A percentile compares a stretch with the other conserved stretches of the same genome.
These are phyloP conservation scores for Uronychia setigera DNA, from an alignment of 73 alveolate species.

Conservation along the genomic window DNA sequence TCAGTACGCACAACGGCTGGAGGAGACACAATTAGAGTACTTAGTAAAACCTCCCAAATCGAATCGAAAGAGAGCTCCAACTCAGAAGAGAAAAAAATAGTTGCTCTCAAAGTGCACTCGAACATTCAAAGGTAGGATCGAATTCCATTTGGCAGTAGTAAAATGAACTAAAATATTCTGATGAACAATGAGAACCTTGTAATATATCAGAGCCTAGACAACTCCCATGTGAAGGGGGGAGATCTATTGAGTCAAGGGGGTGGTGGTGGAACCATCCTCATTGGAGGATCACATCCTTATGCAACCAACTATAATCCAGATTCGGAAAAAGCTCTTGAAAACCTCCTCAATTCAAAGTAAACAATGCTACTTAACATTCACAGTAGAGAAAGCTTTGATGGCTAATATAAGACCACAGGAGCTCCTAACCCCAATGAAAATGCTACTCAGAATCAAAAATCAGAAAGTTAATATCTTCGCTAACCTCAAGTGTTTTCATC, in stretches of 20 bases:
- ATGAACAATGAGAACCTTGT: neutral
- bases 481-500: too few relatives aligned
- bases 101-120: neutral
- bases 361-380: neutral
- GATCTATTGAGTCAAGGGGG: too few relatives aligned
- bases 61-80: neutral
- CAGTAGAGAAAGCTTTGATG: neutral
- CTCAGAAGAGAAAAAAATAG: neutral
- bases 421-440: neutral
- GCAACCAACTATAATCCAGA: neutral
- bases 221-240: too few relatives aligned
- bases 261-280: neutral
- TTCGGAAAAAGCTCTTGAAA: neutral
- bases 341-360: neutral
- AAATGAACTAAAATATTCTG: neutral
- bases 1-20: neutral
- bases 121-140: neutral
- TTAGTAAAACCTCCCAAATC: neutral
- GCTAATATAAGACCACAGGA: neutral
- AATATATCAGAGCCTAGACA: too few relatives aligned
- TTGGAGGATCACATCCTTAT: neutral
- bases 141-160: neutral
- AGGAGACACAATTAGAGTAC: neutral
- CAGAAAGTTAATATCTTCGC: too few relatives aligned
- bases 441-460: neutral